Percentiles rank a stretch among this genome's conserved stretches.
These are phyloP conservation scores for Alternaria sp. DNA, from an alignment of 2,329 filamentous ascomycete species.

Conservation along the genomic window DNA sequence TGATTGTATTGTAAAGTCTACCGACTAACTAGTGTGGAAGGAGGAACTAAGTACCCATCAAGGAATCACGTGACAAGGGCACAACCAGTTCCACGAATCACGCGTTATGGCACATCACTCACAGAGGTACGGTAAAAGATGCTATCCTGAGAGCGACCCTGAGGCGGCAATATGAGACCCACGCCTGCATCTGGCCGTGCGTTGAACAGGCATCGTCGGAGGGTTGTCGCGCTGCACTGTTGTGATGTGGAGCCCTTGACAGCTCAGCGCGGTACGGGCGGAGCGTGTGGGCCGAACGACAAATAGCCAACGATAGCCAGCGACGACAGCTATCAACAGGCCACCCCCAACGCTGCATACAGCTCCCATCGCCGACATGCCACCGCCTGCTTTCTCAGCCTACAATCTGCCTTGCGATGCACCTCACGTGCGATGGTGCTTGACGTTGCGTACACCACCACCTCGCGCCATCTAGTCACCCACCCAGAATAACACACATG, in stretches of 20 bases:
- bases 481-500: too few relatives aligned
- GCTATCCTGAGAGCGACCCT: neutral
- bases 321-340: neutral
- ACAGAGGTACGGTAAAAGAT: neutral
- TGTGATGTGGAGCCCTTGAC: neutral
- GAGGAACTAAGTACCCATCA: too few relatives aligned
- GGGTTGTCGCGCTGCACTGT: constrained; percentile 7
- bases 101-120: neutral
- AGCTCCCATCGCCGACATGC: neutral
- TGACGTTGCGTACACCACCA: neutral
- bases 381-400: constrained; percentile 1
- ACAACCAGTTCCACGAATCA: neutral
- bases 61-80: too few relatives aligned
- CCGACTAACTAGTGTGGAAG: too few relatives aligned
- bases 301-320: neutral
- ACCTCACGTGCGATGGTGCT: constrained; percentile 1
- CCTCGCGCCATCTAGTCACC: too few relatives aligned
- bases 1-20: too few relatives aligned
- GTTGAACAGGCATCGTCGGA: constrained; percentile 10
- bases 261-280: neutral
- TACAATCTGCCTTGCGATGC: neutral
- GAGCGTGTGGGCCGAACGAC: neutral
- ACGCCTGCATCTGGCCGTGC: constrained; percentile 5
- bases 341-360: too few relatives aligned
- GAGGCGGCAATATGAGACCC: constrained; percentile 2